Conservation (phyloP, 129 eudicot genomes). For the Flaveria bidentis region DNA sequence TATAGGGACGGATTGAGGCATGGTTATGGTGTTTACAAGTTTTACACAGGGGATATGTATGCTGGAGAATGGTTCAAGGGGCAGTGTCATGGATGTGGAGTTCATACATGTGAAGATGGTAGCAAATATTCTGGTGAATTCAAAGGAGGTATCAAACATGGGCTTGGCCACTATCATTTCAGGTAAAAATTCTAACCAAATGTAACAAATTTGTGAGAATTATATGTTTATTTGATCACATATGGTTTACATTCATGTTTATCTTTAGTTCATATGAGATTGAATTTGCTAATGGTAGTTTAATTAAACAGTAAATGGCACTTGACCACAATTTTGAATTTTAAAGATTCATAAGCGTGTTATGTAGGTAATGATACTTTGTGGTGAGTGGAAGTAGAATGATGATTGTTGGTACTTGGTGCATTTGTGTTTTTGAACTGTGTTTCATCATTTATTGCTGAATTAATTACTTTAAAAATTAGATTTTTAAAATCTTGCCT, state of each 20-base stretch:
- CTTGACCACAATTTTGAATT: background rate
- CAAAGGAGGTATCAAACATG: constrained; percentile 76
- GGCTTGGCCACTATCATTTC: constrained; percentile 88
- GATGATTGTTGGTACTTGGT: constrained; percentile 2
- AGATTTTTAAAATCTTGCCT: background rate
- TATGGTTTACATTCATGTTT: background rate
- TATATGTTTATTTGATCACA: background rate
- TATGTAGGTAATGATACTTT: background rate
- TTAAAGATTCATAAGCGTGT: background rate
- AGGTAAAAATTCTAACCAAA: constrained; percentile 42
- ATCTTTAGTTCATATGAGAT: background rate
- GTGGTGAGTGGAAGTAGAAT: background rate
- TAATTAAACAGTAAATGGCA: background rate
- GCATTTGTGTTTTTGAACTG: constrained; percentile 6
- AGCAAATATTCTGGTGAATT: constrained; percentile 77
- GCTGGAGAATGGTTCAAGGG: constrained; percentile 88
- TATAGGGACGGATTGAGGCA: constrained; percentile 77
- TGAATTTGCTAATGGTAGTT: background rate
- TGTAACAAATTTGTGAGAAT: background rate
- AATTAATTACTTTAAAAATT: background rate
- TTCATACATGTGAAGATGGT: constrained; percentile 79
- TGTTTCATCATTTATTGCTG: constrained; percentile 7
- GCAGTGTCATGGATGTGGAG: constrained; percentile 80
- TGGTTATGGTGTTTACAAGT: constrained; percentile 79
- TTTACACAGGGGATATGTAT: constrained; percentile 75